Evolutionary conservation across 2,329 filamentous ascomycete genomes (phyloP).

Genomic region (Akanthomyces muscarius): DNA sequence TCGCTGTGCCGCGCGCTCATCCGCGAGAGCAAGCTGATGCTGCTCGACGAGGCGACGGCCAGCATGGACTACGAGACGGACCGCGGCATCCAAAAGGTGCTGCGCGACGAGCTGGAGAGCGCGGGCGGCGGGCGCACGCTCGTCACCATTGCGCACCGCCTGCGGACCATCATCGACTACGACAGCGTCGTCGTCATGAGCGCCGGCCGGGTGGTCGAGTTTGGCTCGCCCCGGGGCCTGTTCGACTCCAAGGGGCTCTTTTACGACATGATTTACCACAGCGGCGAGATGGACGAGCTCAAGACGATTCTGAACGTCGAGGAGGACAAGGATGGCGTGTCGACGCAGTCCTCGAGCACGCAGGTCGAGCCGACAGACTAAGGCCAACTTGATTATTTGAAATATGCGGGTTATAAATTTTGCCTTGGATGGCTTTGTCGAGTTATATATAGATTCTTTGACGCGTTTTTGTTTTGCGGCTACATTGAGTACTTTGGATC

Average conservation of each 20-base stretch:
- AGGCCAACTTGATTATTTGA: neutral
- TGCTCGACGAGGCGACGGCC: constrained; percentile 57
- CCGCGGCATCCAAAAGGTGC: constrained; percentile 49
- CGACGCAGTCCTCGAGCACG: constrained; percentile 14
- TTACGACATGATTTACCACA: constrained; percentile 53
- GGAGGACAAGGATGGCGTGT: constrained; percentile 1
- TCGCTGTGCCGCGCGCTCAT: constrained; percentile 55
- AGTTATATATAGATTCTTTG: neutral
- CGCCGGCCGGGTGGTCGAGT: constrained; percentile 49
- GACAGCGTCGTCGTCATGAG: constrained; percentile 56
- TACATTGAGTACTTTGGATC: neutral
- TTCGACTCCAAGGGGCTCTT: constrained; percentile 44
- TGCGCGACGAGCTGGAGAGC: constrained; percentile 44
- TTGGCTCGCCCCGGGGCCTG: constrained; percentile 44
- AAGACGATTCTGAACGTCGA: constrained; percentile 30
- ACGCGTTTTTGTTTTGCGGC: neutral
- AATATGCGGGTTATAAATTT: neutral
- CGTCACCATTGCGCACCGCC: constrained; percentile 55
- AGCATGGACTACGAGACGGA: constrained; percentile 59
- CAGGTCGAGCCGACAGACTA: constrained; percentile 15
- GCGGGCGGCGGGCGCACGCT: constrained; percentile 43
- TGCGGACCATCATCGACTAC: constrained; percentile 57
- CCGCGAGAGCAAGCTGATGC: constrained; percentile 50
- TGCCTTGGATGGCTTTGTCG: neutral
- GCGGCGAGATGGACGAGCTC: constrained; percentile 48